Percentiles rank a stretch among this genome's conserved stretches.
Evolutionary conservation across 768 basidiomycete species (phyloP).

Genomic region (Auricularia sp.): DNA sequence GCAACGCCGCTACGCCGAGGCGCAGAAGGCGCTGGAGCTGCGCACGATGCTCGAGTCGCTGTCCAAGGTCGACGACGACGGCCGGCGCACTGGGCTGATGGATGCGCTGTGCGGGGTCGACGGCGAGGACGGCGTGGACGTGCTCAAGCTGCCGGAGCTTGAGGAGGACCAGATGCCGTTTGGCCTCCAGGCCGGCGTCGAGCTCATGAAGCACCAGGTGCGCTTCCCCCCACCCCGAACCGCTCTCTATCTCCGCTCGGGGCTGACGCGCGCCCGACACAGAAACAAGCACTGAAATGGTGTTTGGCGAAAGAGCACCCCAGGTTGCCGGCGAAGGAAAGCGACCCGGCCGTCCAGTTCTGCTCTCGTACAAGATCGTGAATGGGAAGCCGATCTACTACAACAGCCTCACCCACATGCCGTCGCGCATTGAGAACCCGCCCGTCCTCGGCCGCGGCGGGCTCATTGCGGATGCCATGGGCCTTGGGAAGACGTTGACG

Average conservation of each 20-base stretch:
- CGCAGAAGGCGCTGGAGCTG: constrained; percentile 58
- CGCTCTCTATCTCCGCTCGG: neutral
- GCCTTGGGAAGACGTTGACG: constrained; percentile 80
- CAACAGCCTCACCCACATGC: constrained; percentile 41
- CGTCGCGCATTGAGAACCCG: constrained; percentile 22
- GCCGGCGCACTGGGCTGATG: constrained; percentile 56
- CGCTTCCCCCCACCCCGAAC: constrained; percentile 4
- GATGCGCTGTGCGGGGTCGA: constrained; percentile 51
- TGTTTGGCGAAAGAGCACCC: constrained; percentile 77
- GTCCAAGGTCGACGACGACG: constrained; percentile 72
- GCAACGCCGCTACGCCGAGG: constrained; percentile 44
- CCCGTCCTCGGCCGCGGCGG: constrained; percentile 77
- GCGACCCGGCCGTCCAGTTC: constrained; percentile 76
- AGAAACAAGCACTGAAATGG: constrained; percentile 85
- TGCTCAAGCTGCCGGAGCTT: constrained; percentile 54
- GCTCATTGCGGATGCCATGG: constrained; percentile 87
- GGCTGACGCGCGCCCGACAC: neutral
- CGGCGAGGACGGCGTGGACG: constrained; percentile 39
- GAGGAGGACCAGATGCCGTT: constrained; percentile 52
- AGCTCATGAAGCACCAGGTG: constrained; percentile 80
- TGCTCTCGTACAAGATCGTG: constrained; percentile 69
- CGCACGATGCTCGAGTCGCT: constrained; percentile 51
- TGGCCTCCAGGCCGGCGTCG: constrained; percentile 44
- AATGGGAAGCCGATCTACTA: constrained; percentile 51
- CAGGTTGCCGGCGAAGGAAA: constrained; percentile 50